Conservation (phyloP, 345 rosid genomes). For the Rhizophora mangle region DNA sequence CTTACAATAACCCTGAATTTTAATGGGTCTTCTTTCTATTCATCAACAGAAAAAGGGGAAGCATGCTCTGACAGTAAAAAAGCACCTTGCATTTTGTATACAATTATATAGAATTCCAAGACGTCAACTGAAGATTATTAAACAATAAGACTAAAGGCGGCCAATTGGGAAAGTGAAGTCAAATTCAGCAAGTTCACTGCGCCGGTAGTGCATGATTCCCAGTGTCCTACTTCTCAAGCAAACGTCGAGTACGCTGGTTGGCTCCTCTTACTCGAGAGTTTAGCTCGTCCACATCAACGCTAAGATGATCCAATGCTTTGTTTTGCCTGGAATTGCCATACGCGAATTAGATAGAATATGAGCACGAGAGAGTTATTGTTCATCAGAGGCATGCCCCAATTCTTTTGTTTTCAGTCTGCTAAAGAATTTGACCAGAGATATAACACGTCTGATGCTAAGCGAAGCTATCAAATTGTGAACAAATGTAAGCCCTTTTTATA, state of each 20-base stretch:
- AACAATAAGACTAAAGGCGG: background rate
- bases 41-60: no score
- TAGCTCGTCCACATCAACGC: constrained; percentile 30
- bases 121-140: background rate
- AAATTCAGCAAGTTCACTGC: background rate
- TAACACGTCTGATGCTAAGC: no score
- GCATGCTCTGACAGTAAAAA: no score
- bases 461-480: no score
- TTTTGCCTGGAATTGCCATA: constrained; percentile 25
- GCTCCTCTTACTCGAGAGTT: constrained; percentile 36
- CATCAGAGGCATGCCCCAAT: no score
- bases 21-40: no score
- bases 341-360: background rate
- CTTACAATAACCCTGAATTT: no score
- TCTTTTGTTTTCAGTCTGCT: no score
- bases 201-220: background rate
- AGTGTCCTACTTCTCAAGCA: constrained; percentile 18
- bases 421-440: no score
- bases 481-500: no score
- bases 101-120: background rate
- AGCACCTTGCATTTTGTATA: background rate
- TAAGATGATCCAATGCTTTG: constrained; percentile 31
- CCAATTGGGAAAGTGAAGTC: background rate
- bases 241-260: constrained; percentile 30
- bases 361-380: background rate